Conservation (phyloP, 306 rosid species). For the Hippophae tibetana region DNA sequence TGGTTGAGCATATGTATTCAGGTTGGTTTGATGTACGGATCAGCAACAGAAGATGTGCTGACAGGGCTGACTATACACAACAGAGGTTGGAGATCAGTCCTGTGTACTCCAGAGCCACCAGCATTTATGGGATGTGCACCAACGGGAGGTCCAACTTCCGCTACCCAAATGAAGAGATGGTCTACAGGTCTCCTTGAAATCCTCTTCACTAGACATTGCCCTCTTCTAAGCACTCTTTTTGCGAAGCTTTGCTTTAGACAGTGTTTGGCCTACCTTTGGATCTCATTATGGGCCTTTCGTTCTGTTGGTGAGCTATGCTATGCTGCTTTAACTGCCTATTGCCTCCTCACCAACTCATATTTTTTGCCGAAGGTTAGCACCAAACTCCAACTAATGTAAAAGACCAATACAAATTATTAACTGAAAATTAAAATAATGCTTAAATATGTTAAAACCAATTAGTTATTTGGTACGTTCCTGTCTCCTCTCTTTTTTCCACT, state of each 20-base stretch:
- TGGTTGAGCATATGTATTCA: neutral
- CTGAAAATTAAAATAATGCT: no score
- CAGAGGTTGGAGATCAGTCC: constrained; percentile 61
- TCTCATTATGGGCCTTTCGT: constrained; percentile 23
- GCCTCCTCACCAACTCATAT: constrained; percentile 44
- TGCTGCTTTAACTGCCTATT: constrained; percentile 35
- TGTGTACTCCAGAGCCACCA: constrained; percentile 24
- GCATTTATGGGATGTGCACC: constrained; percentile 58
- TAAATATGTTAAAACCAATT: no score
- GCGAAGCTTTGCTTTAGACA: constrained; percentile 40
- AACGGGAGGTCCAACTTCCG: constrained; percentile 26
- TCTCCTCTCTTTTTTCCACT: no score
- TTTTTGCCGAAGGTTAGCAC: constrained; percentile 55
- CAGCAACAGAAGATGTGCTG: constrained; percentile 36
- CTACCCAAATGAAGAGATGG: constrained; percentile 66
- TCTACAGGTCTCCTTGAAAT: constrained; percentile 48
- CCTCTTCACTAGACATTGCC: constrained; percentile 33
- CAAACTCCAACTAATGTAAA: neutral
- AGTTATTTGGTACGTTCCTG: no score
- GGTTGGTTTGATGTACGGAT: constrained; percentile 45
- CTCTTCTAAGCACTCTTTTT: constrained; percentile 28
- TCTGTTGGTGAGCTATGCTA: constrained; percentile 36
- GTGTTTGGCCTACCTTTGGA: constrained; percentile 37
- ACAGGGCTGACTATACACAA: constrained; percentile 49
- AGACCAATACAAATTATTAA: no score